A percentile compares a stretch with the other conserved stretches of the same genome.
phyloP scores from a whole-genome alignment of 2,329 filamentous ascomycete species.

The Scortechinia acanthostroma region DNA sequence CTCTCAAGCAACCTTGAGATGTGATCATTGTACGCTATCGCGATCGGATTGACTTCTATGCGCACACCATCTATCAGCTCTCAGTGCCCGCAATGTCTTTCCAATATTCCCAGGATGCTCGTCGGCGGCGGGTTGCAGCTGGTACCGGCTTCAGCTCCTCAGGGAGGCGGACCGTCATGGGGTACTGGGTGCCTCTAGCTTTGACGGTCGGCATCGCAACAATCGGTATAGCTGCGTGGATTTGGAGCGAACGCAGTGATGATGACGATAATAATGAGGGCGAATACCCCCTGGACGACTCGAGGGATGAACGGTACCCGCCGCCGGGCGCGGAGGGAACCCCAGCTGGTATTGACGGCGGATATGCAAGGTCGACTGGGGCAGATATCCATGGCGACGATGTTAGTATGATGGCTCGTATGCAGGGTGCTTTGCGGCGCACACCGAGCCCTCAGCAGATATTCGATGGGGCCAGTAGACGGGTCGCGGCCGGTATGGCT shows the following conservation, averaged over 20 bases:
- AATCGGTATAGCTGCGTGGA: slow-evolving; percentile 80
- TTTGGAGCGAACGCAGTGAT: slow-evolving; percentile 81
- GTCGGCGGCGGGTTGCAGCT: neutral
- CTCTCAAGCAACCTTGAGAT: neutral
- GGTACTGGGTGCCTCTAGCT: slow-evolving; percentile 77
- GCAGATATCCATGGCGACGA: slow-evolving; percentile 30
- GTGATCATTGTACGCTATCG: neutral
- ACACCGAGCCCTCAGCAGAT: slow-evolving; percentile 84
- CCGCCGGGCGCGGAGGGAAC: slow-evolving; percentile 16
- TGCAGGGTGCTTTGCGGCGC: slow-evolving; percentile 74
- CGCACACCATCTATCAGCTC: neutral
- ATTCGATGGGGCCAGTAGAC: slow-evolving; percentile 75
- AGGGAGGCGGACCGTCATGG: neutral
- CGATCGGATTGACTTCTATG: neutral
- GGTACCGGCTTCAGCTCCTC: neutral
- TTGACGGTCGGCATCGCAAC: slow-evolving; percentile 83
- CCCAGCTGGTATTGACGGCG: slow-evolving; percentile 26
- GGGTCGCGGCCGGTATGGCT: slow-evolving; percentile 73
- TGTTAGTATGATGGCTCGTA: slow-evolving; percentile 61
- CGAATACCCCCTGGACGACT: slow-evolving; percentile 39
- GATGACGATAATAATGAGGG: slow-evolving; percentile 57
- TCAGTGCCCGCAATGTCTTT: neutral
- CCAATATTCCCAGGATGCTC: too few species aligned
- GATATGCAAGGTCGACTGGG: too few species aligned
- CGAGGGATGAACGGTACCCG: slow-evolving; percentile 21